Base-by-base conservation (phyloP, 805 yeast species). In the Sugiyamaella smithiae region DNA sequence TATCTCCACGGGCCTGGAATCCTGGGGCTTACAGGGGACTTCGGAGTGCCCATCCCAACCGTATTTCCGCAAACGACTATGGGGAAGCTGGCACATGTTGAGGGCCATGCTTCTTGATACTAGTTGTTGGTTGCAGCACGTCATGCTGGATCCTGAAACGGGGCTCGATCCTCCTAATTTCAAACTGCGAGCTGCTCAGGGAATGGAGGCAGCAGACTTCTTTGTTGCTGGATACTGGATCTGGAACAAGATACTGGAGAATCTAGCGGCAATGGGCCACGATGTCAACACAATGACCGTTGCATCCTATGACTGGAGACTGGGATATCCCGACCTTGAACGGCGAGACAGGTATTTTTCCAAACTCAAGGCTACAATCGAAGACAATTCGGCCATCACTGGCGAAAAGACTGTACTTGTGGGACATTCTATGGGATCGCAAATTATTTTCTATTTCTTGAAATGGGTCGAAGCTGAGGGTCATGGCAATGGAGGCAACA, bases 221-320 rank as follows among this genome's bases (percentile, higher is more conserved):
- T 93, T 93, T 61, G 82, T 93, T 67, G 87, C 97, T 2, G 99
- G 99, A 0, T 93, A 93, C 66, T 93, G 99, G 99, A 88, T 93
- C 60, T 93, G 99, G 99, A 88, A 88, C 64, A 93, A 93, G 64
- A 80, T 93, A 45, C 73, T 93, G n/a, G 96, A 91, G 66, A 93
- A 93, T 61, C 71, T 93, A 56, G 95, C 97, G 2, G 97, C 88
- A 0, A 79, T 93, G 52, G 97, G 97, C 0, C 93, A 93, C 67
- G 96, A 88, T 42, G 91, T 97, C 1, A 84, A 88, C 57, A 87
- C 78, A 59, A 89, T 93, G 97, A 63, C 76, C 25, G 83, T 90
- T 47, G 99, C 98, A 1, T 77, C 96, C 1, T 93, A 93, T 66
- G 99, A 93, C 66, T 93, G 99, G 99, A 78, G 99, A 62, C 75